phyloP scores from a whole-genome alignment of 768 basidiomycete genomes.

The Coprinellus micaceus region DNA sequence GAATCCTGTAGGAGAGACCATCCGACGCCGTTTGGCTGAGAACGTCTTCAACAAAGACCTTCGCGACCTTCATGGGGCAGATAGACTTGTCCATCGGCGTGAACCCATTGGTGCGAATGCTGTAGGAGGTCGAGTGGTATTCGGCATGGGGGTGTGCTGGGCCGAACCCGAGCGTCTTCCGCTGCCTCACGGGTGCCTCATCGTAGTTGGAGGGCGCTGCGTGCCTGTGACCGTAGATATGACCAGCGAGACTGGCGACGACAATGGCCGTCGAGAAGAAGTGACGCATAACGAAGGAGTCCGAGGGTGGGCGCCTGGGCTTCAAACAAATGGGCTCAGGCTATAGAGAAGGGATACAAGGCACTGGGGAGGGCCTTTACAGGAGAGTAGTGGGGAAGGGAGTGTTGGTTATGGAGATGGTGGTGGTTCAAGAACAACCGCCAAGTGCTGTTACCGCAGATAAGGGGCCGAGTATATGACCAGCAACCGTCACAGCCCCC shows the following conservation, averaged over 20 bases:
- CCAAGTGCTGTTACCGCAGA: constrained; percentile 6
- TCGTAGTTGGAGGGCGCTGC: constrained; percentile 18
- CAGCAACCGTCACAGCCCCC: constrained; percentile 3
- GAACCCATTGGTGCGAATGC: constrained; percentile 42
- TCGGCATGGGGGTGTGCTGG: constrained; percentile 72
- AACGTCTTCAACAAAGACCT: constrained; percentile 53
- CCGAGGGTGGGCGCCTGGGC: not conserved
- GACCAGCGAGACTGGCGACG: constrained; percentile 57
- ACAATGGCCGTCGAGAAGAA: constrained; percentile 61
- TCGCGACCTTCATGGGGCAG: constrained; percentile 62
- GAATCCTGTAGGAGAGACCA: constrained; percentile 51
- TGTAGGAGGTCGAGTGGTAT: constrained; percentile 50
- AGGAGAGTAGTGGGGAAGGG: constrained; percentile 5
- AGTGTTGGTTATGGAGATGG: constrained; percentile 2
- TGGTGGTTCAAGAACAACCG: constrained; percentile 9
- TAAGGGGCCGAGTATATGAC: constrained; percentile 7
- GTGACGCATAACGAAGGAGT: constrained; percentile 48
- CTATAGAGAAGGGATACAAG: not conserved
- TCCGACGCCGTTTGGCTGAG: constrained; percentile 33
- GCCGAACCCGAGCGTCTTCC: constrained; percentile 91
- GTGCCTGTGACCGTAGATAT: constrained; percentile 44
- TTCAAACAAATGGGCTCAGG: constrained; percentile 1
- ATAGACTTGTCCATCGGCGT: constrained; percentile 32
- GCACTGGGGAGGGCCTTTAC: not conserved
- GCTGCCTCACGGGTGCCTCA: constrained; percentile 44